Conservation (phyloP, 1,284 basidiomycete species). For the Trametes versicolor region DNA sequence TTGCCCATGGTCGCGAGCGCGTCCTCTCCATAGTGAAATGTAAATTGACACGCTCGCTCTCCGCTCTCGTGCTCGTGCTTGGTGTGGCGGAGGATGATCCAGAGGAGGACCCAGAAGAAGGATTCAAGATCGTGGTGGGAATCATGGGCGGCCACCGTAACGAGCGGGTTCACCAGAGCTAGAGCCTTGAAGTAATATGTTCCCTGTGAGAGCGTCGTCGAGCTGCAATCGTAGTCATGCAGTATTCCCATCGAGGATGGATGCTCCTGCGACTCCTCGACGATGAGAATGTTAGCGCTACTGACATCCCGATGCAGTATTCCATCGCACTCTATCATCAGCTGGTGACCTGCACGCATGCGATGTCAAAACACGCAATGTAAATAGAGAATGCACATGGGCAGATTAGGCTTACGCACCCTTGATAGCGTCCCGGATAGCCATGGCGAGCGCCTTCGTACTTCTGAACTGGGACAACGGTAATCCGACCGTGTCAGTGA, state of each 20-base stretch:
- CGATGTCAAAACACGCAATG: background rate
- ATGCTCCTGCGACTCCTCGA: background rate
- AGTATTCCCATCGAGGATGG: constrained; percentile 24
- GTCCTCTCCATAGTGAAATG: too few relatives aligned
- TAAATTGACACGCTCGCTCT: too few relatives aligned
- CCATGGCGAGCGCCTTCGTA: constrained; percentile 30
- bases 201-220: constrained; percentile 26
- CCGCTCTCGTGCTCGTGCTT: background rate
- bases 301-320: constrained; percentile 33
- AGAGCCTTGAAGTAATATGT: constrained; percentile 31
- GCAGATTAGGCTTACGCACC: constrained; percentile 12
- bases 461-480: constrained; percentile 24
- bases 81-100: constrained; percentile 30
- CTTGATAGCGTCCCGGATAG: constrained; percentile 27
- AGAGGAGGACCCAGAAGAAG: constrained; percentile 32
- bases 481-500: constrained; percentile 23
- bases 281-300: constrained; percentile 29
- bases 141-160: too few relatives aligned
- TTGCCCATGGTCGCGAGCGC: background rate
- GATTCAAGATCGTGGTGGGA: constrained; percentile 27
- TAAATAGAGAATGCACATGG: background rate
- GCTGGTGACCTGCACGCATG: constrained; percentile 18
- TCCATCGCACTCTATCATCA: constrained; percentile 8
- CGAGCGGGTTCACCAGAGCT: too few relatives aligned
- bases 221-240: constrained; percentile 29